A percentile compares a stretch with the other conserved stretches of the same genome.
phyloP scores from a whole-genome alignment of 2,329 filamentous ascomycete genomes.

The Stromatinia cepivora region DNA sequence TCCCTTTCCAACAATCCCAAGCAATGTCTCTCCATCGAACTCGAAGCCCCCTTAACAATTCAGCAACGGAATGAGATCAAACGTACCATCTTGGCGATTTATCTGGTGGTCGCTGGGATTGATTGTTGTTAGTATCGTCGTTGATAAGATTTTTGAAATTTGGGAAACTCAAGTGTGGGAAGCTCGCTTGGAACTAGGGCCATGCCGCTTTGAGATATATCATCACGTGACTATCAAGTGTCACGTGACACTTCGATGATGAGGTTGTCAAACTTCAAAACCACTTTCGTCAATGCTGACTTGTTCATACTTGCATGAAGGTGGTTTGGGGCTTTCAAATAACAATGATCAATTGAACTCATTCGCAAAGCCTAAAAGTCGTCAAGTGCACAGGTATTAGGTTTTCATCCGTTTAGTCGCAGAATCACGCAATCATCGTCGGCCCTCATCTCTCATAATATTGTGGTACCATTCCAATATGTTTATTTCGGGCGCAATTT shows the following conservation, averaged over 20 bases:
- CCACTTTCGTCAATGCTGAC: not conserved
- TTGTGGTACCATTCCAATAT: not conserved
- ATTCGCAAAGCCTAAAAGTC: not conserved
- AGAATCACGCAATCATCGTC: not conserved
- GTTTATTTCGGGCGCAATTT: not conserved
- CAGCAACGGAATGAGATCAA: constrained; percentile 17
- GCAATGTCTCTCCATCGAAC: not conserved
- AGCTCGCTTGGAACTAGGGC: constrained; percentile 23
- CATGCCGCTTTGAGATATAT: constrained; percentile 15
- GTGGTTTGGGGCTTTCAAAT: not conserved
- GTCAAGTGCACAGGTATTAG: not conserved
- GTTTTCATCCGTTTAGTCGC: not conserved
- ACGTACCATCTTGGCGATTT: constrained; percentile 37
- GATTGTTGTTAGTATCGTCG: constrained; percentile 28
- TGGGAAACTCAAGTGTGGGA: constrained; percentile 22
- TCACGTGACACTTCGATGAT: not conserved
- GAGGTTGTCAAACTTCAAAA: not conserved
- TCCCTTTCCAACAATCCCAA: constrained; percentile 7
- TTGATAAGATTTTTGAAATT: constrained; percentile 26
- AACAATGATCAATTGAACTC: not conserved
- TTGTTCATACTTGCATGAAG: not conserved
- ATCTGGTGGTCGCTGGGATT: constrained; percentile 30
- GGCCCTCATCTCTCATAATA: not conserved
- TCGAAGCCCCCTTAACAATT: not conserved
- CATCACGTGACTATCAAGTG: not conserved